Percentiles rank a stretch among this genome's conserved stretches.
Evolutionary conservation across 73 alveolate species (phyloP).

Genomic region (Stentor coeruleus): DNA sequence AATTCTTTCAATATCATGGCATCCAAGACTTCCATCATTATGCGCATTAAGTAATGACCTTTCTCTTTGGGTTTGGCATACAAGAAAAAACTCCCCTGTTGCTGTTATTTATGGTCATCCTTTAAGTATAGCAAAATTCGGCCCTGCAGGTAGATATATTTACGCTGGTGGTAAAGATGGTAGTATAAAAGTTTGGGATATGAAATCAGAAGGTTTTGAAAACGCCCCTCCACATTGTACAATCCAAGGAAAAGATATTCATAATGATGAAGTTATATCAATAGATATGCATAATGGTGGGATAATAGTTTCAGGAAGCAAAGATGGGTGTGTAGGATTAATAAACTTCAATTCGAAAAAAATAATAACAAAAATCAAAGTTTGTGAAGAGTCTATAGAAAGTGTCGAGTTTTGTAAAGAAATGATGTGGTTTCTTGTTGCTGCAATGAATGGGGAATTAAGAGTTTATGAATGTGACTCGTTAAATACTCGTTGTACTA

Average conservation of each 20-base stretch:
- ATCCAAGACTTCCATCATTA: neutral
- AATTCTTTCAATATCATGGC: neutral
- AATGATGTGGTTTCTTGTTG: slow-evolving; percentile 6
- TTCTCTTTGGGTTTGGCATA: slow-evolving; percentile 21
- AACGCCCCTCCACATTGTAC: neutral
- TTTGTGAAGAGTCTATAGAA: neutral
- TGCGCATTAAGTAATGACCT: neutral
- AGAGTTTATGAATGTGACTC: neutral
- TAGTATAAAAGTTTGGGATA: slow-evolving; percentile 15
- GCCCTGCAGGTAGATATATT: slow-evolving; percentile 7
- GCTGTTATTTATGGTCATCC: slow-evolving; percentile 25
- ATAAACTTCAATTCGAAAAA: neutral
- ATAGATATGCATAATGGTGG: neutral
- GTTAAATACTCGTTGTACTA: neutral
- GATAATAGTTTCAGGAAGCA: neutral
- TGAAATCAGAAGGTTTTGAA: neutral
- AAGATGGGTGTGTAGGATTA: slow-evolving; percentile 4
- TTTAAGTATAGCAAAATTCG: neutral
- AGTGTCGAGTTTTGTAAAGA: slow-evolving; percentile 8
- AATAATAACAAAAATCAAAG: neutral
- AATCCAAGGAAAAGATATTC: neutral
- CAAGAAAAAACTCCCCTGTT: neutral
- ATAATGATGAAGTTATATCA: slow-evolving; percentile 1
- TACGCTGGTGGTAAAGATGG: slow-evolving; percentile 21
- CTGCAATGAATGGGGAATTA: neutral